phyloP scores from a whole-genome alignment of 1,284 basidiomycete genomes.

The Coriolopsis trogii region DNA sequence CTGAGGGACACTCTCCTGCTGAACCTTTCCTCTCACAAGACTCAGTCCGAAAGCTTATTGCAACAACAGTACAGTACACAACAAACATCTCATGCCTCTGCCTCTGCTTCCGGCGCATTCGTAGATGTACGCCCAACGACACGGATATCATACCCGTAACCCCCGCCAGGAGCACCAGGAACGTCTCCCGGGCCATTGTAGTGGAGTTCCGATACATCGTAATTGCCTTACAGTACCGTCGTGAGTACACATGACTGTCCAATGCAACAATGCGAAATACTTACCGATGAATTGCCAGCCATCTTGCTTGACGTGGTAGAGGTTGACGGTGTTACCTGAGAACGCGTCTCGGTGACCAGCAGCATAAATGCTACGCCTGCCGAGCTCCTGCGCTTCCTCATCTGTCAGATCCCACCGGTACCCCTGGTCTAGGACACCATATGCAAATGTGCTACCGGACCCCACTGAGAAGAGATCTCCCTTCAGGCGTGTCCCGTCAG shows the following conservation, averaged over 20 bases:
- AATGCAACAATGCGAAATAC: conserved; percentile 27
- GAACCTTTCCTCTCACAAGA: neutral
- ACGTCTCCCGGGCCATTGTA: conserved; percentile 80
- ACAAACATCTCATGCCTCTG: conserved; percentile 8
- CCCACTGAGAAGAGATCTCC: conserved; percentile 98
- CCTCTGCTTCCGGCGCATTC: conserved; percentile 26
- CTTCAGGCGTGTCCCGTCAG: conserved; percentile 93
- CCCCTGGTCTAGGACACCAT: conserved; percentile 97
- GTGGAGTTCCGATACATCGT: conserved; percentile 79
- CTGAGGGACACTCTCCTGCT: neutral
- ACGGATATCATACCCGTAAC: conserved; percentile 80
- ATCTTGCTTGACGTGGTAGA: conserved; percentile 94
- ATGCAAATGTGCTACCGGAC: conserved; percentile 97
- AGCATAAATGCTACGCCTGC: conserved; percentile 93
- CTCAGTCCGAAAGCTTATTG: conserved; percentile 11
- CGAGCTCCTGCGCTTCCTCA: conserved; percentile 95
- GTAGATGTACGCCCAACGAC: conserved; percentile 39
- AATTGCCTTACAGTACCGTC: conserved; percentile 59
- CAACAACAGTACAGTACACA: conserved; percentile 22
- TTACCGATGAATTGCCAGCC: conserved; percentile 93
- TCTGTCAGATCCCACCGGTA: conserved; percentile 95
- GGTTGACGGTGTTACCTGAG: conserved; percentile 96
- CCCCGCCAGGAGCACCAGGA: conserved; percentile 64
- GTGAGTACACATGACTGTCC: neutral
- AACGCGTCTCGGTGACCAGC: conserved; percentile 98